These are phyloP conservation scores for Arthrobotrys musiformis DNA, from an alignment of 2,329 filamentous ascomycete species.

Conservation along the genomic window DNA sequence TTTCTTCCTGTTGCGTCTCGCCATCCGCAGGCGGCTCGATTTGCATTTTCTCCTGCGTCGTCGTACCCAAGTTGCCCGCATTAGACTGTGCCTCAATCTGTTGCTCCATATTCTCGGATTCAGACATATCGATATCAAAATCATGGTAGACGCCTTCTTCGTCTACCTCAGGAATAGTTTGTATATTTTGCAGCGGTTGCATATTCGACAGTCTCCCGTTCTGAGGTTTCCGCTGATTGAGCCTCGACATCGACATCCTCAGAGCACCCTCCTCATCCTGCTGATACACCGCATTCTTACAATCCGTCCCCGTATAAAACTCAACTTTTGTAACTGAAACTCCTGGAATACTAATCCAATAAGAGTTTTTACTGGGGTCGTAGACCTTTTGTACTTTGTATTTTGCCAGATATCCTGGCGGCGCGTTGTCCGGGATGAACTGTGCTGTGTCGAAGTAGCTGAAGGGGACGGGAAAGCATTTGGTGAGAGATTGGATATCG, in stretches of 20 bases:
- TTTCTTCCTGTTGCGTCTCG: slow-evolving; percentile 33
- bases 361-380: slow-evolving; percentile 17
- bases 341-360: slow-evolving; percentile 20
- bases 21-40: slow-evolving; percentile 31
- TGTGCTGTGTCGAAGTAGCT: slow-evolving; percentile 42
- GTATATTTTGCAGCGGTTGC: neutral
- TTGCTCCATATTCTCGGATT: slow-evolving; percentile 7
- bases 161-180: slow-evolving; percentile 14
- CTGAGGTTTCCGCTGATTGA: neutral
- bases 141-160: slow-evolving; percentile 24
- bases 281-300: slow-evolving; percentile 36
- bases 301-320: slow-evolving; percentile 44
- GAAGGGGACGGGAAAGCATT: slow-evolving; percentile 30
- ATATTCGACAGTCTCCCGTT: neutral
- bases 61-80: neutral
- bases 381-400: slow-evolving; percentile 23
- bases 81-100: slow-evolving; percentile 3
- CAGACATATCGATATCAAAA: slow-evolving; percentile 23
- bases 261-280: slow-evolving; percentile 16
- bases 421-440: slow-evolving; percentile 32
- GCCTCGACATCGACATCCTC: slow-evolving; percentile 9
- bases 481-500: slow-evolving; percentile 2
- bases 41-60: slow-evolving; percentile 21
- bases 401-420: neutral
- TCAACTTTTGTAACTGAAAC: slow-evolving; percentile 27